Evolutionary conservation across 2,329 filamentous ascomycete genomes (phyloP).

Genomic region (Dothideomycetes sp.): DNA sequence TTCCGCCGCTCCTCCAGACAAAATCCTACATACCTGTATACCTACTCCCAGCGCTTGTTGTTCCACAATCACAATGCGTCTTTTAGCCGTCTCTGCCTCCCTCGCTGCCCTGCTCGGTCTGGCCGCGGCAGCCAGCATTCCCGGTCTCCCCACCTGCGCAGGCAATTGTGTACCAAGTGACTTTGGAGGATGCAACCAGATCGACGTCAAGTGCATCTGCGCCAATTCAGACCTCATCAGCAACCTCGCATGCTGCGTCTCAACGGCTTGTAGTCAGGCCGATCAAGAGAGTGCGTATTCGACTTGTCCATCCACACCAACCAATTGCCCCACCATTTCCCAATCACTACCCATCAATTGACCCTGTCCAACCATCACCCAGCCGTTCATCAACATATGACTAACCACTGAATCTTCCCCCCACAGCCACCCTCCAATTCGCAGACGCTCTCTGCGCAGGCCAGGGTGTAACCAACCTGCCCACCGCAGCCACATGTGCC

Average conservation of each 20-base stretch:
- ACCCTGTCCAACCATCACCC: background rate
- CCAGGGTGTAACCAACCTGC: conserved; percentile 26
- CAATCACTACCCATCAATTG: background rate
- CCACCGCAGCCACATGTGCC: conserved; percentile 27
- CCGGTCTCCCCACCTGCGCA: conserved; percentile 20
- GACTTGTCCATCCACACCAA: background rate
- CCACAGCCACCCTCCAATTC: conserved; percentile 28
- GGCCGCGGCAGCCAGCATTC: conserved; percentile 8
- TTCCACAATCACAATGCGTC: no score
- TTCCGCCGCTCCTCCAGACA: no score
- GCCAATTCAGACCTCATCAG: conserved; percentile 23
- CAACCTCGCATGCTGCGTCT: conserved; percentile 31
- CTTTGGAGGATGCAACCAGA: conserved; percentile 25
- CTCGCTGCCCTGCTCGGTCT: no score
- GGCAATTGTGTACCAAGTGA: conserved; percentile 24
- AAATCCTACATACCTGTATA: no score
- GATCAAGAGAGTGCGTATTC: conserved; percentile 23
- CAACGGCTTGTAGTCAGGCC: conserved; percentile 19
- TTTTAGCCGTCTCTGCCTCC: no score
- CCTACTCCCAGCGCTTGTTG: no score
- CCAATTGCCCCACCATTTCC: background rate
- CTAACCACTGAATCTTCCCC: no score
- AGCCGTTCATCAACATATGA: no score
- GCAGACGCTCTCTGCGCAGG: conserved; percentile 29
- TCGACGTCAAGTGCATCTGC: conserved; percentile 33